Percentiles rank a stretch among this genome's conserved stretches.
phyloP scores from a whole-genome alignment of 352 stramenopile species.

The Pythium utonaiense region DNA sequence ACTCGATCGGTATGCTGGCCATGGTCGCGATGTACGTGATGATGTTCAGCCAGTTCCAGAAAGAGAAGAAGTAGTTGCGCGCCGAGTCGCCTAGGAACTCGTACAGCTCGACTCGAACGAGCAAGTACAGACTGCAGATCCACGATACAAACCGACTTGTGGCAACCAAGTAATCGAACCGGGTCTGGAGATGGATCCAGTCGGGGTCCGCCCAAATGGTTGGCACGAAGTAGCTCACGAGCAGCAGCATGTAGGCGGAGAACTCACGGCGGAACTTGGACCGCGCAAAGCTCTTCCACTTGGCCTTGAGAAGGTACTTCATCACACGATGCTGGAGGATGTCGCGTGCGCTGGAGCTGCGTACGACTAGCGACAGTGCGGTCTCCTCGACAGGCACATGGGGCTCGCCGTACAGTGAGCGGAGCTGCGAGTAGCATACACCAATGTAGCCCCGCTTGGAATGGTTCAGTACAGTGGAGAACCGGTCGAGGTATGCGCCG shows the following conservation, averaged over 20 bases:
- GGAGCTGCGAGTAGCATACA: constrained; percentile 48
- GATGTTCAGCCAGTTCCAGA: constrained; percentile 61
- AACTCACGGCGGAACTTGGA: constrained; percentile 54
- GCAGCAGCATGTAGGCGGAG: constrained; percentile 38
- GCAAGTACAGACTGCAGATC: constrained; percentile 47
- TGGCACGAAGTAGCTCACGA: constrained; percentile 52
- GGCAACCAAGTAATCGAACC: constrained; percentile 45
- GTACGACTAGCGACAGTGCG: constrained; percentile 38
- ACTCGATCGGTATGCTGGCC: constrained; percentile 49
- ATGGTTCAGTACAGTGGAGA: constrained; percentile 45
- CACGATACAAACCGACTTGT: constrained; percentile 39
- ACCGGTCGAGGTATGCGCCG: constrained; percentile 46
- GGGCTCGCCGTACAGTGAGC: constrained; percentile 46
- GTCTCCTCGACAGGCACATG: constrained; percentile 44
- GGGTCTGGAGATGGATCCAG: constrained; percentile 36
- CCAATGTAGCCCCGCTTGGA: constrained; percentile 41
- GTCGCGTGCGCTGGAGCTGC: constrained; percentile 33
- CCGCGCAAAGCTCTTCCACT: constrained; percentile 59
- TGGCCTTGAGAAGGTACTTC: constrained; percentile 44
- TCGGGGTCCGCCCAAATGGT: constrained; percentile 53
- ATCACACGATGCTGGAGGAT: constrained; percentile 60
- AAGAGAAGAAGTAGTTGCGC: constrained; percentile 48
- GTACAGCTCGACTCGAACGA: constrained; percentile 44
- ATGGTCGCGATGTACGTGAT: constrained; percentile 44
- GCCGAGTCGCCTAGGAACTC: constrained; percentile 43